These are phyloP conservation scores for Phialophora expanda DNA, from an alignment of 2,329 filamentous ascomycete species.

Conservation along the genomic window DNA sequence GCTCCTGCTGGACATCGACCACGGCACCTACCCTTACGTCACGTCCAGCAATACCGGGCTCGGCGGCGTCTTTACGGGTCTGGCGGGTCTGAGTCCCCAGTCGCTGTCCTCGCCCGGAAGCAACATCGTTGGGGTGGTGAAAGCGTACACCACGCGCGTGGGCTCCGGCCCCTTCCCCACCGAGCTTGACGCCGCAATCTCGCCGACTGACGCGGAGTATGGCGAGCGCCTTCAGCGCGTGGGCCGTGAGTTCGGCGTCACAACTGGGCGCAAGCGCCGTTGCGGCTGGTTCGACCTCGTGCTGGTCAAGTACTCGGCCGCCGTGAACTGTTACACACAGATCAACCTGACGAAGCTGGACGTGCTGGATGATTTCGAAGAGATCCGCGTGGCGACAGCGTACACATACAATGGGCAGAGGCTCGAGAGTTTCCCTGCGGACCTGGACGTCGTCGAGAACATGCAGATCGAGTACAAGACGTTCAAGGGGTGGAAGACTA, in stretches of 20 bases:
- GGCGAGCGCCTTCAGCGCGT: slow-evolving; percentile 58
- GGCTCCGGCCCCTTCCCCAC: slow-evolving; percentile 67
- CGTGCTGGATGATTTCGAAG: slow-evolving; percentile 66
- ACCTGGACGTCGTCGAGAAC: slow-evolving; percentile 54
- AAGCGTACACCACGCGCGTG: slow-evolving; percentile 68
- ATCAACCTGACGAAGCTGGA: slow-evolving; percentile 70
- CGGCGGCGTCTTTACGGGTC: slow-evolving; percentile 61
- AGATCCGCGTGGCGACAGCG: slow-evolving; percentile 65
- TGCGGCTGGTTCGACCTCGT: slow-evolving; percentile 71
- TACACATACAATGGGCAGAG: slow-evolving; percentile 61
- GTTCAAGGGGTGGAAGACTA: slow-evolving; percentile 65
- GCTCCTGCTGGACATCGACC: slow-evolving; percentile 64
- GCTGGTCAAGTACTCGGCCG: slow-evolving; percentile 66
- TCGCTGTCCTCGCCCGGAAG: slow-evolving; percentile 55
- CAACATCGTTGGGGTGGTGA: slow-evolving; percentile 65
- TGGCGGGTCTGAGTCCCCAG: slow-evolving; percentile 62
- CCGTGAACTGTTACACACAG: slow-evolving; percentile 59
- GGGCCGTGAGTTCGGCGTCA: slow-evolving; percentile 62
- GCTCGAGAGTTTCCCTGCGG: slow-evolving; percentile 63
- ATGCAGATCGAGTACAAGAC: slow-evolving; percentile 65
- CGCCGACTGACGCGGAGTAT: slow-evolving; percentile 35
- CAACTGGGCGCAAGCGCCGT: slow-evolving; percentile 65
- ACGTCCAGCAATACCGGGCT: slow-evolving; percentile 56
- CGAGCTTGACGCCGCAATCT: slow-evolving; percentile 47
- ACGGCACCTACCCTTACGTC: slow-evolving; percentile 59